Base-by-base conservation (phyloP, 2,329 filamentous ascomycete species). In the Aureobasidium uvarum region DNA sequence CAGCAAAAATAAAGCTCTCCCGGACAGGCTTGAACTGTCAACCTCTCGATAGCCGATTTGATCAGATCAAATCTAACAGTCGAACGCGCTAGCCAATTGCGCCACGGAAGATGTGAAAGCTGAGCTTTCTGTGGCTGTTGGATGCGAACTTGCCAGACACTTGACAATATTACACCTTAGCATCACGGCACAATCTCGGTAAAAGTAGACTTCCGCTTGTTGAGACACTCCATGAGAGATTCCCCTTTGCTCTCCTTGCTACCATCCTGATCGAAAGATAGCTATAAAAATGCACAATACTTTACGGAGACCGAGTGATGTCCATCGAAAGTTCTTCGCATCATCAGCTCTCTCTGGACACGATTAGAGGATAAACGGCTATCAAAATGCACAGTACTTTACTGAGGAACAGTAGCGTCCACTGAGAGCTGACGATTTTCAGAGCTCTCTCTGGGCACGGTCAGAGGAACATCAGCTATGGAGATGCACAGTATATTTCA, bases 71-170 rank as follows among this genome's bases (percentile, higher is more conserved):
- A 59, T 45, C 55, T 64, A 64, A 64, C 62, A 64, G 62, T 64
- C 62, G 62, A 64, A 64, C 62, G 62, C 62, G 62, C 62, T 64
- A 64, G 62, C 62, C 62, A 64, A 64, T 64, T 64, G 62, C 62
- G 62, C 62, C 62, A 64, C 62, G 62, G 50, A 55, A 46, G 62
- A 64, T 64, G 36, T 52, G 48, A 45, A 33, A 38, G 55, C 38
- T 55, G 23, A 5, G 52, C 52, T 55, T 38, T 55, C 52, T 55
- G 52, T 55, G 52, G 50, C 50, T 54, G 48, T 54, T 54, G 31
- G 31, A 38, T 54, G 50, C 16, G 23, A 16, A 7, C 14, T 8
- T 33, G 48, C 16, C 3, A 14, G 8, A 2, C 1, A 18, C 0
- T 10, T n/a, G 0, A 0, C 0, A 31, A 5, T 18, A 50, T 50